phyloP scores from a whole-genome alignment of 2,329 filamentous ascomycete genomes.

The Ophiostoma quercus region DNA sequence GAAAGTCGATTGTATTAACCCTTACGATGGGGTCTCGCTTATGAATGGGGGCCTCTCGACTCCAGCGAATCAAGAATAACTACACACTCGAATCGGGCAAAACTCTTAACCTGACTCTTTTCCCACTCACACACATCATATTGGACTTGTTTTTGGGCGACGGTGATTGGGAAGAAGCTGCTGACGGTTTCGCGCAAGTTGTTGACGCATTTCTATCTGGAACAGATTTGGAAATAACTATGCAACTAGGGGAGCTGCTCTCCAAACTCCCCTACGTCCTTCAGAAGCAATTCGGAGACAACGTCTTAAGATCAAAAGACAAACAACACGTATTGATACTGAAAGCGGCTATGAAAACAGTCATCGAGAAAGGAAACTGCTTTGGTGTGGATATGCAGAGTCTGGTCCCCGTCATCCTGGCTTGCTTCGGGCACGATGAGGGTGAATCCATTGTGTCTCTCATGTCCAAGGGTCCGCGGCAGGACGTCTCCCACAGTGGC shows the following conservation, averaged over 20 bases:
- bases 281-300: no score
- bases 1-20: no score
- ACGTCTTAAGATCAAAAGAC: no score
- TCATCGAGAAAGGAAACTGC: not conserved
- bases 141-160: not conserved
- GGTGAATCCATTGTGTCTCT: not conserved
- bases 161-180: no score
- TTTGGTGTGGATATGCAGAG: not conserved
- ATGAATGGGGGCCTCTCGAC: no score
- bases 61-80: no score
- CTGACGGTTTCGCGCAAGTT: not conserved
- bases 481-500: not conserved
- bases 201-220: not conserved
- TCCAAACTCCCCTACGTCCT: not conserved
- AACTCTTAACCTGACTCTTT: no score
- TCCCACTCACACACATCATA: not conserved
- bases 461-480: not conserved
- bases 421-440: not conserved
- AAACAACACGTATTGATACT: no score
- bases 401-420: not conserved
- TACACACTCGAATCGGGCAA: no score
- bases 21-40: no score
- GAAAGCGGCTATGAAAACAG: not conserved
- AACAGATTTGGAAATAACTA: not conserved
- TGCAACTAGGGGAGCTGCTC: not conserved